Evolutionary conservation across 805 yeast genomes (phyloP).

Genomic region (Candida morakotiae): DNA sequence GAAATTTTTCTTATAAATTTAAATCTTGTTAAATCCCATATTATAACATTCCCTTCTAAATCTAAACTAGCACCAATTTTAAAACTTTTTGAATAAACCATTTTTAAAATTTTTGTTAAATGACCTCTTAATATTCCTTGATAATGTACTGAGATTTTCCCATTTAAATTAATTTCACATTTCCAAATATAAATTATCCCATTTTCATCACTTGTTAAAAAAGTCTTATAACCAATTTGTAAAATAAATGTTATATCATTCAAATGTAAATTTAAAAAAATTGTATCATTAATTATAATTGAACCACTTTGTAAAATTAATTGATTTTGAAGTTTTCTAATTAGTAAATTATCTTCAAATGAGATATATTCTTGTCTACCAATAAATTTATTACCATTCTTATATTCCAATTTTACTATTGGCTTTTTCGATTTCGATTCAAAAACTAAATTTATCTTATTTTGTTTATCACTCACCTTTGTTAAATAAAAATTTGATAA

Average conservation of each 20-base stretch:
- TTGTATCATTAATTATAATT: slow-evolving; percentile 36
- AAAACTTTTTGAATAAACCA: slow-evolving; percentile 49
- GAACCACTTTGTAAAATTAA: slow-evolving; percentile 23
- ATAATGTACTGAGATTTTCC: slow-evolving; percentile 30
- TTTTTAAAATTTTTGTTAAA: slow-evolving; percentile 37
- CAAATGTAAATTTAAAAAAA: slow-evolving; percentile 42
- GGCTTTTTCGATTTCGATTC: slow-evolving; percentile 41
- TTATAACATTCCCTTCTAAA: slow-evolving; percentile 45
- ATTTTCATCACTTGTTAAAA: slow-evolving; percentile 49
- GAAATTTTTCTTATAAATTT: slow-evolving; percentile 42
- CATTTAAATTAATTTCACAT: slow-evolving; percentile 29
- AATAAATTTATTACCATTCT: slow-evolving; percentile 43
- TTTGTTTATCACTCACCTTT: slow-evolving; percentile 19
- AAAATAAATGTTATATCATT: slow-evolving; percentile 35
- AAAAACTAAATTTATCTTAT: slow-evolving; percentile 34
- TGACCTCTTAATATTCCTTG: slow-evolving; percentile 58
- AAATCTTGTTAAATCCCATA: slow-evolving; percentile 63
- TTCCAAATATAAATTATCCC: slow-evolving; percentile 64
- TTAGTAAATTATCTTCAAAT: slow-evolving; percentile 33
- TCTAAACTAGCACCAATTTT: slow-evolving; percentile 56
- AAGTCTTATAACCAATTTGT: slow-evolving; percentile 37
- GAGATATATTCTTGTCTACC: slow-evolving; percentile 42
- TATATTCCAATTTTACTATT: slow-evolving; percentile 42
- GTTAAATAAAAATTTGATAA: slow-evolving; percentile 34
- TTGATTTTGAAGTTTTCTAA: slow-evolving; percentile 30